A percentile compares a stretch with the other conserved stretches of the same genome.
Evolutionary conservation across 2,329 filamentous ascomycete genomes (phyloP).

Genomic region (Xylaria sp.): DNA sequence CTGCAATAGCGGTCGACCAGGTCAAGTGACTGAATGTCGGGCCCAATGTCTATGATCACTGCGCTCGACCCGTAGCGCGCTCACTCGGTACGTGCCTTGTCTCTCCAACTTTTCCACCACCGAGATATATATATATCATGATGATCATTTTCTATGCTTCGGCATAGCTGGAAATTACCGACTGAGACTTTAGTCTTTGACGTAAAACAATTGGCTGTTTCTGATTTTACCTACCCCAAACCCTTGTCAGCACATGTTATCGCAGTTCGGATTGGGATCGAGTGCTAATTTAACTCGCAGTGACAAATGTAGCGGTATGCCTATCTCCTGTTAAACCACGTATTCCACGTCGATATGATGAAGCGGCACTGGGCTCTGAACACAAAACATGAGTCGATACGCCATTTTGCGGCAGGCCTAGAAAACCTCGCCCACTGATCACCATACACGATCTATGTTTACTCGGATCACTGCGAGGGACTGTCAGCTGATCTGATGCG

Average conservation of each 20-base stretch:
- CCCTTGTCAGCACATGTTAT: neutral
- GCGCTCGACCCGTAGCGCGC: neutral
- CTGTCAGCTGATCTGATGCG: conserved; percentile 21
- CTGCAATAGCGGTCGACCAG: neutral
- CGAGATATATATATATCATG: conserved; percentile 52
- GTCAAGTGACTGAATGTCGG: conserved; percentile 18
- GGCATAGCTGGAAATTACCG: conserved; percentile 96
- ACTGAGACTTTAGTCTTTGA: conserved; percentile 80
- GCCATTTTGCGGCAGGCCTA: conserved; percentile 97
- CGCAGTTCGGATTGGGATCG: neutral
- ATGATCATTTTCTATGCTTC: conserved; percentile 77
- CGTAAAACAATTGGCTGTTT: conserved; percentile 85
- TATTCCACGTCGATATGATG: conserved; percentile 70
- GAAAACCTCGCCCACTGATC: conserved; percentile 99
- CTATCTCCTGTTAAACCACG: conserved; percentile 44
- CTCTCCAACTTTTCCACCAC: neutral
- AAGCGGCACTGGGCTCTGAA: conserved; percentile 98
- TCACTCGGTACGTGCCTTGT: conserved; percentile 32
- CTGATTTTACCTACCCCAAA: conserved; percentile 65
- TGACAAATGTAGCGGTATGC: conserved; percentile 43
- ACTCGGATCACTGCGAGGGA: conserved; percentile 7
- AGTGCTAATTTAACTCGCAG: conserved; percentile 45
- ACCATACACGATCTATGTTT: conserved; percentile 35
- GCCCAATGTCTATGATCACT: neutral
- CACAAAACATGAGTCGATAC: conserved; percentile 78